phyloP scores from a whole-genome alignment of 1,284 basidiomycete genomes.

The Phlebopus sp. region DNA sequence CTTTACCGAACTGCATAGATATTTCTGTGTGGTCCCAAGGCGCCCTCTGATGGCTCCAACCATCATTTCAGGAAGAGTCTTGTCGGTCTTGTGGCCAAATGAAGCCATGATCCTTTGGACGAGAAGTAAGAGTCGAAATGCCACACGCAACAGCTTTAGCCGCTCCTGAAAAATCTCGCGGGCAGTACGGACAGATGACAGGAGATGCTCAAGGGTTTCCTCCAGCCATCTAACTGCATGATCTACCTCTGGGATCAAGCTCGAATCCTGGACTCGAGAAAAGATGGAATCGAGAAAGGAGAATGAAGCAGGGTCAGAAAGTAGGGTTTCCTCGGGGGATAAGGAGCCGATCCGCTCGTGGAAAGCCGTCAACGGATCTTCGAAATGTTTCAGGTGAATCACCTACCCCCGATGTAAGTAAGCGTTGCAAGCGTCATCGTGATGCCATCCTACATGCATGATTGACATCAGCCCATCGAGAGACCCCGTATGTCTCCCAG shows the following conservation, averaged over 20 bases:
- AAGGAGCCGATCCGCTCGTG: slow-evolving; percentile 17
- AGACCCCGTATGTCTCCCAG: slow-evolving; percentile 50
- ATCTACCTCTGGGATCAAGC: slow-evolving; percentile 8
- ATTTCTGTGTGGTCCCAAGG: slow-evolving; percentile 39
- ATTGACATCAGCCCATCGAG: slow-evolving; percentile 54
- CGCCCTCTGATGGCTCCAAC: slow-evolving; percentile 41
- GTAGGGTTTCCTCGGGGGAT: slow-evolving; percentile 20
- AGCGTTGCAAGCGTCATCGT: not conserved
- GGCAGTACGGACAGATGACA: slow-evolving; percentile 37
- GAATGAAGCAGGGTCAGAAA: slow-evolving; percentile 22
- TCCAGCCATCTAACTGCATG: slow-evolving; percentile 17
- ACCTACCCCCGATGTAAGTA: slow-evolving; percentile 40
- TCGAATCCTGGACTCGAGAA: slow-evolving; percentile 32
- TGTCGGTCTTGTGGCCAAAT: slow-evolving; percentile 38
- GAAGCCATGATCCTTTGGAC: slow-evolving; percentile 43
- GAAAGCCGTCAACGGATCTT: slow-evolving; percentile 54
- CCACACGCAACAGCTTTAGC: slow-evolving; percentile 41
- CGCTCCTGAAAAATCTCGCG: slow-evolving; percentile 36
- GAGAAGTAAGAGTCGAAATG: slow-evolving; percentile 43
- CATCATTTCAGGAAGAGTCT: slow-evolving; percentile 32
- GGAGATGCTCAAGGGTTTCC: slow-evolving; percentile 26
- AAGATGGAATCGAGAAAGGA: slow-evolving; percentile 43
- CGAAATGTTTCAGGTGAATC: slow-evolving; percentile 64
- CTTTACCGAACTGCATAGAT: slow-evolving; percentile 46
- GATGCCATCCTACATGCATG: slow-evolving; percentile 48